Evolutionary conservation across 768 basidiomycete genomes (phyloP).

Genomic region (Phlebiopsis gigantea): DNA sequence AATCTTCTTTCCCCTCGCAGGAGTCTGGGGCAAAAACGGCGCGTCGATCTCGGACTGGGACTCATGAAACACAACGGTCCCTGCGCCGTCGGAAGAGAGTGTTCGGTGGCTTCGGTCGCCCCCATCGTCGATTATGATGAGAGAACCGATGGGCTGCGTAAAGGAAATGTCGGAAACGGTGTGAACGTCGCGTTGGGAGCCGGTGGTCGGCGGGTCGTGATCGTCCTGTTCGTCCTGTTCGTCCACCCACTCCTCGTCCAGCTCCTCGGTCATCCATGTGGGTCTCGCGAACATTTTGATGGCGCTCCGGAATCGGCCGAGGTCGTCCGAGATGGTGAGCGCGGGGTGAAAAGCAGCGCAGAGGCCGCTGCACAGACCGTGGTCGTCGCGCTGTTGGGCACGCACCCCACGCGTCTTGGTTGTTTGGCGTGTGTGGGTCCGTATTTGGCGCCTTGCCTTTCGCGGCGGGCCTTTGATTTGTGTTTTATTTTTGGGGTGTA

Average conservation of each 20-base stretch:
- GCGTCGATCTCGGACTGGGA: slow-evolving; percentile 47
- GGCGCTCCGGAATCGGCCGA: neutral
- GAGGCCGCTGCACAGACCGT: neutral
- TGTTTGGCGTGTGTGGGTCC: slow-evolving; percentile 10
- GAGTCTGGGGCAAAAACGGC: slow-evolving; percentile 61
- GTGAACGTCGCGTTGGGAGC: slow-evolving; percentile 9
- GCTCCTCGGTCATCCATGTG: slow-evolving; percentile 85
- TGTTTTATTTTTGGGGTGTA: neutral
- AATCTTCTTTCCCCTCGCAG: slow-evolving; percentile 54
- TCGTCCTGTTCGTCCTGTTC: slow-evolving; percentile 34
- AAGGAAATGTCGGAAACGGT: slow-evolving; percentile 24
- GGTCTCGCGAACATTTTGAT: slow-evolving; percentile 30
- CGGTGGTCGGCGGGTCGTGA: slow-evolving; percentile 22
- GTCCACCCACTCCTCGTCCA: slow-evolving; percentile 86
- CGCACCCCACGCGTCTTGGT: slow-evolving; percentile 9
- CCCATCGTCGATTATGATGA: slow-evolving; percentile 21
- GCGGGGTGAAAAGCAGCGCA: too few relatives aligned
- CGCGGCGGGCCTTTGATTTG: neutral
- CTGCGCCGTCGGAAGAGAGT: slow-evolving; percentile 26
- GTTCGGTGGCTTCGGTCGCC: slow-evolving; percentile 25
- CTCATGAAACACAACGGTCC: slow-evolving; percentile 75
- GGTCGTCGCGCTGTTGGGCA: slow-evolving; percentile 15
- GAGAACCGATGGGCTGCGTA: slow-evolving; percentile 51
- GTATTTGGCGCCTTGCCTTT: neutral
- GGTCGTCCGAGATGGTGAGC: neutral